Conservation (phyloP, 2,329 filamentous ascomycete species). For the Aspergillus flavus region DNA sequence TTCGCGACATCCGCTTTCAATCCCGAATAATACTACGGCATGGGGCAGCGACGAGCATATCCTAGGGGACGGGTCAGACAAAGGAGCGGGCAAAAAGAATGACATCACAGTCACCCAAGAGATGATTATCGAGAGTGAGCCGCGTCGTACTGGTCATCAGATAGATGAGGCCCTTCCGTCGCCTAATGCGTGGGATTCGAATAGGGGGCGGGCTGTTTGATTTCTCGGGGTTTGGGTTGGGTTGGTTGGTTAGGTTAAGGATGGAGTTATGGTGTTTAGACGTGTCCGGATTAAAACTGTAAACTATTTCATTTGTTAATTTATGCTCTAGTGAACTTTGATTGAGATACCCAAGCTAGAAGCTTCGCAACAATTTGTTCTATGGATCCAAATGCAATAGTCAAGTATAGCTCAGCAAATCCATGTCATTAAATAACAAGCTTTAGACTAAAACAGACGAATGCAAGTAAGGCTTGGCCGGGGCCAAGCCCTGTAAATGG, state of each 20-base stretch:
- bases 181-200: not conserved
- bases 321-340: not conserved
- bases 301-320: not conserved
- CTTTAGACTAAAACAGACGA: too few species aligned
- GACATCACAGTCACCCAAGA: conserved; percentile 31
- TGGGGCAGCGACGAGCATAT: conserved; percentile 36
- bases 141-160: not conserved
- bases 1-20: not conserved
- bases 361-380: too few species aligned
- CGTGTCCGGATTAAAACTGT: not conserved
- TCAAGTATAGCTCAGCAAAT: too few species aligned
- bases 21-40: conserved; percentile 15
- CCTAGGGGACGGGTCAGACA: conserved; percentile 9
- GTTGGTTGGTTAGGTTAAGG: not conserved
- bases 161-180: not conserved
- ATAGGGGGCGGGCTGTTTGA: not conserved
- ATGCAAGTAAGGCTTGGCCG: too few species aligned
- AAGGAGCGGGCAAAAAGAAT: conserved; percentile 11
- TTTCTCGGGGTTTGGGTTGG: not conserved
- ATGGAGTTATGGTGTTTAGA: not conserved
- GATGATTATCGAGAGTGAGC: conserved; percentile 29
- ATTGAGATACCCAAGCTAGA: too few species aligned
- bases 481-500: too few species aligned
- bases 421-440: too few species aligned
- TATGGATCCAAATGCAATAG: too few species aligned